Conservation (phyloP, 768 basidiomycete genomes). For the Sarcodon aspratus region DNA sequence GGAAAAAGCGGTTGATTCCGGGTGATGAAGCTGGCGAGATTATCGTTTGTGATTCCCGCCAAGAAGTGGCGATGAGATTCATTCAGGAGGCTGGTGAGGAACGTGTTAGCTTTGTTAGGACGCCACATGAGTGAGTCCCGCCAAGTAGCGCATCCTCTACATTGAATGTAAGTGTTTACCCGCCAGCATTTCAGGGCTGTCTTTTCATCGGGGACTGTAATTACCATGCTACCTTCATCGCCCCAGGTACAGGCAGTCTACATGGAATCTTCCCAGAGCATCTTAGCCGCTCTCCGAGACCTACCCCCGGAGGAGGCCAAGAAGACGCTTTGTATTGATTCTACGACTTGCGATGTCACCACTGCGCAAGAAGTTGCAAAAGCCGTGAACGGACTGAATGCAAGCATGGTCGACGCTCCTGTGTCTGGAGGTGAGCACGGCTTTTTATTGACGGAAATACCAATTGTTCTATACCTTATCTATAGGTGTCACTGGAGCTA, state of each 20-base stretch:
- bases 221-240: slow-evolving; percentile 91
- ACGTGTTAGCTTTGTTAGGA: slow-evolving; percentile 38
- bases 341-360: slow-evolving; percentile 79
- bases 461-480: neutral
- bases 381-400: slow-evolving; percentile 41
- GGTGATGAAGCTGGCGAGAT: slow-evolving; percentile 40
- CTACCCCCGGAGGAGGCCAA: slow-evolving; percentile 25
- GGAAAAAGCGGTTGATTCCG: slow-evolving; percentile 57
- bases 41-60: slow-evolving; percentile 69
- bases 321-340: slow-evolving; percentile 71
- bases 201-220: slow-evolving; percentile 47
- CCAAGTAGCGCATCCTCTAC: slow-evolving; percentile 3
- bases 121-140: slow-evolving; percentile 62
- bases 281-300: slow-evolving; percentile 49
- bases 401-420: slow-evolving; percentile 83
- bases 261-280: slow-evolving; percentile 34
- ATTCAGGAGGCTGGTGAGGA: slow-evolving; percentile 41
- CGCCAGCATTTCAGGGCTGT: slow-evolving; percentile 37
- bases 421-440: slow-evolving; percentile 73
- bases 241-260: slow-evolving; percentile 81
- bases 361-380: slow-evolving; percentile 57
- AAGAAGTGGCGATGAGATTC: slow-evolving; percentile 47
- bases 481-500: slow-evolving; percentile 75
- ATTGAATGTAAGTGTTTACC: neutral
- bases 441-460: neutral